Evolutionary conservation across 306 rosid species (phyloP).

Genomic region (Acacia acuminata): DNA sequence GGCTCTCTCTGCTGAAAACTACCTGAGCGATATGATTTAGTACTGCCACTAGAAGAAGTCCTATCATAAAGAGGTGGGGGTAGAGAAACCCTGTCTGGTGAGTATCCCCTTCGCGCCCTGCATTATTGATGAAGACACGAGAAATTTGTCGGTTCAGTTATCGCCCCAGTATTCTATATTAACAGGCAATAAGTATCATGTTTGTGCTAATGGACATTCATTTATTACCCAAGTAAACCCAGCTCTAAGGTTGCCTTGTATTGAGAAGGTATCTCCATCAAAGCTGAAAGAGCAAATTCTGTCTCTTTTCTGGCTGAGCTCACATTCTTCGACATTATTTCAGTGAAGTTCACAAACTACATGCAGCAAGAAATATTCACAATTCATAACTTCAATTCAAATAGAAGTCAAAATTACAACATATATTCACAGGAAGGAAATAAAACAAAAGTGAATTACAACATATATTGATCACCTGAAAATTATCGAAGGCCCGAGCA

Average conservation of each 20-base stretch:
- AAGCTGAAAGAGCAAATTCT: constrained; percentile 75
- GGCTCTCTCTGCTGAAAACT: constrained; percentile 50
- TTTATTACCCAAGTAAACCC: constrained; percentile 68
- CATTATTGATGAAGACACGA: constrained; percentile 26
- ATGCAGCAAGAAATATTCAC: constrained; percentile 28
- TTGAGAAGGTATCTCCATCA: constrained; percentile 96
- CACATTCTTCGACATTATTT: constrained; percentile 66
- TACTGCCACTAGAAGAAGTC: constrained; percentile 35
- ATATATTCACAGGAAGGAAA: background rate
- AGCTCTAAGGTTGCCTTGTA: constrained; percentile 83
- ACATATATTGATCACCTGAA: constrained; percentile 56
- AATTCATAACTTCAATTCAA: constrained; percentile 17
- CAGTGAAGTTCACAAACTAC: constrained; percentile 82
- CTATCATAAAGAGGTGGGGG: constrained; percentile 67
- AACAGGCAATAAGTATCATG: background rate
- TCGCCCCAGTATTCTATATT: background rate
- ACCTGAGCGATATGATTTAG: constrained; percentile 36
- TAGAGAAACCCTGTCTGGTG: constrained; percentile 66
- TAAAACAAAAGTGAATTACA: constrained; percentile 23
- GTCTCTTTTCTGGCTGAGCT: constrained; percentile 56
- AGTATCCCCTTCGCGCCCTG: constrained; percentile 51
- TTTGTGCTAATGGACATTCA: background rate
- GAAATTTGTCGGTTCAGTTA: constrained; percentile 33
- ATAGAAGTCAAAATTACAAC: constrained; percentile 2
- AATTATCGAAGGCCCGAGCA: constrained; percentile 80